These are phyloP conservation scores for Fraxinus dipetala DNA, from an alignment of 305 asterid species.

Conservation along the genomic window DNA sequence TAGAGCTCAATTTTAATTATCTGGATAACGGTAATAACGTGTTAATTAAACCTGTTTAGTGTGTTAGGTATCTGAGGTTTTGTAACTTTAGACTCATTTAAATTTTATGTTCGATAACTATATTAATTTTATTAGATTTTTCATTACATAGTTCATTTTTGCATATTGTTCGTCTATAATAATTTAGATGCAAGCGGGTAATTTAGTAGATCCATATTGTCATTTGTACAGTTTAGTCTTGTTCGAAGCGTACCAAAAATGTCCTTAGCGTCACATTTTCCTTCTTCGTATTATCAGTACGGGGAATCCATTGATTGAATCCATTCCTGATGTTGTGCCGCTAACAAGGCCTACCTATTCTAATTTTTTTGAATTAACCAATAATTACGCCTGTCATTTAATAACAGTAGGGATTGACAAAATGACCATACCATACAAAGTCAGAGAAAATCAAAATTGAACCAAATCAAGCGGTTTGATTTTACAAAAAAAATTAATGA, in stretches of 20 bases:
- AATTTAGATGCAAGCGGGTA: background rate
- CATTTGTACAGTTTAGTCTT: background rate
- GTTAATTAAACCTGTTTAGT: background rate
- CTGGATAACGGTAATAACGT: background rate
- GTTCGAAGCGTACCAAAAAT: background rate
- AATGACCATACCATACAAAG: too few relatives aligned
- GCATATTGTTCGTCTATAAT: background rate
- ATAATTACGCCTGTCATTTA: too few relatives aligned
- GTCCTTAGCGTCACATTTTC: background rate
- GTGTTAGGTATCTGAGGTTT: background rate
- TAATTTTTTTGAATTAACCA: too few relatives aligned
- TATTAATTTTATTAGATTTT: background rate
- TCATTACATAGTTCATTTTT: background rate
- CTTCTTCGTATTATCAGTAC: background rate
- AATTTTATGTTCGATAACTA: background rate
- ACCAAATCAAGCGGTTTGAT: too few relatives aligned
- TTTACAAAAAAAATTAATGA: too few relatives aligned
- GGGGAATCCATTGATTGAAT: too few relatives aligned
- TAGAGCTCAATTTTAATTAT: background rate
- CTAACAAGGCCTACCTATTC: too few relatives aligned
- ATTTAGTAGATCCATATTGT: background rate
- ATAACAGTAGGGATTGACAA: too few relatives aligned
- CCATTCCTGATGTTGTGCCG: too few relatives aligned
- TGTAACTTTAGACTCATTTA: background rate
- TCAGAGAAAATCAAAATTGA: too few relatives aligned